Evolutionary conservation across 352 stramenopile genomes (phyloP).

Genomic region (Pythium periplocum): DNA sequence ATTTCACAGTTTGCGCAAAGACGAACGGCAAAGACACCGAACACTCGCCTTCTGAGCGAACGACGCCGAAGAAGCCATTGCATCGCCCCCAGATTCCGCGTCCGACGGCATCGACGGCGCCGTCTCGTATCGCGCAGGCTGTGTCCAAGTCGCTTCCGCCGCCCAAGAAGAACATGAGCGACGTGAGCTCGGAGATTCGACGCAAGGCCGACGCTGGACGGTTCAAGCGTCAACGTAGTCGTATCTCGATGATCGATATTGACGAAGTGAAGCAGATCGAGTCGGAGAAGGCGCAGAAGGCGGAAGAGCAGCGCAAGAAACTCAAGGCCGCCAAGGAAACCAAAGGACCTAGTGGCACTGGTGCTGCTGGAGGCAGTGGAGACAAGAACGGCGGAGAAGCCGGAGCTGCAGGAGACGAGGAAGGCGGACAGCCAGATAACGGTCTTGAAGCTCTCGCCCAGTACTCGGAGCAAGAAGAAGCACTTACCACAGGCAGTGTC

Average conservation of each 20-base stretch:
- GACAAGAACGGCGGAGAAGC: constrained; percentile 17
- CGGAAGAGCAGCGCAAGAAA: constrained; percentile 71
- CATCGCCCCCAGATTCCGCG: constrained; percentile 45
- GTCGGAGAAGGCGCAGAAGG: constrained; percentile 78
- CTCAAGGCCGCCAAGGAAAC: constrained; percentile 35
- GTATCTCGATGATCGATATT: constrained; percentile 86
- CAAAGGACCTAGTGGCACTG: constrained; percentile 17
- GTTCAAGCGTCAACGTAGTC: constrained; percentile 79
- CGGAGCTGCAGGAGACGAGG: constrained; percentile 6
- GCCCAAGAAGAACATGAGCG: constrained; percentile 63
- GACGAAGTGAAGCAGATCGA: constrained; percentile 88
- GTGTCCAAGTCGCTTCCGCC: constrained; percentile 27
- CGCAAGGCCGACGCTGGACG: constrained; percentile 75
- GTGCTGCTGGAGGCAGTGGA: no score
- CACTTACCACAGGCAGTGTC: constrained; percentile 14
- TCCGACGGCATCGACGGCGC: constrained; percentile 14
- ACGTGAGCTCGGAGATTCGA: constrained; percentile 75
- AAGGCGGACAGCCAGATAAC: neutral
- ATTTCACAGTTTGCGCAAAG: constrained; percentile 58
- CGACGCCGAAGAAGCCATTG: constrained; percentile 29
- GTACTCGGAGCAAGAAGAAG: constrained; percentile 15
- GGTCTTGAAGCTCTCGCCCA: neutral
- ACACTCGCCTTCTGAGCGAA: constrained; percentile 3
- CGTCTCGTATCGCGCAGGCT: constrained; percentile 1
- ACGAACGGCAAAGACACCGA: constrained; percentile 11